Evolutionary conservation across 2,329 filamentous ascomycete genomes (phyloP).

Genomic region (Pleurostoma richardsiae): DNA sequence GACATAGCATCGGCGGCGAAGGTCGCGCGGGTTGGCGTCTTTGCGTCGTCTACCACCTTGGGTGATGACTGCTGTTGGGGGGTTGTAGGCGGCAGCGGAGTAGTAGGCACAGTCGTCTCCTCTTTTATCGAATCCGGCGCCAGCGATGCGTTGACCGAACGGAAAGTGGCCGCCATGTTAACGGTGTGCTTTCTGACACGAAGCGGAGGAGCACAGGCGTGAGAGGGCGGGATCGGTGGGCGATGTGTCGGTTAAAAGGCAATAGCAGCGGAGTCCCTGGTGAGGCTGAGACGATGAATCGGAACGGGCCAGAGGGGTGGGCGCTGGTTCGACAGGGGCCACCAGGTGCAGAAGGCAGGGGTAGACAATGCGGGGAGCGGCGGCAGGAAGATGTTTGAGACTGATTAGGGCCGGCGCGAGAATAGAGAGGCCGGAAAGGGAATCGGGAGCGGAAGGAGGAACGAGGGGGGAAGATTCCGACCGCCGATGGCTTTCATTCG

Average conservation of each 20-base stretch:
- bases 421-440: slow-evolving; percentile 3
- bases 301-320: slow-evolving; percentile 9
- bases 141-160: slow-evolving; percentile 54
- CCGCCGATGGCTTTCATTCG: slow-evolving; percentile 8
- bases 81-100: slow-evolving; percentile 27
- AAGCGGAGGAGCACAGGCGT: slow-evolving; percentile 7
- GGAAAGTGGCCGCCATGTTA: slow-evolving; percentile 51
- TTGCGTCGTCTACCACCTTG: slow-evolving; percentile 34
- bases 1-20: slow-evolving; percentile 36
- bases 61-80: slow-evolving; percentile 12
- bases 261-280: slow-evolving; percentile 10
- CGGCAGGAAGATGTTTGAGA: slow-evolving; percentile 19
- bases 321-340: slow-evolving; percentile 1
- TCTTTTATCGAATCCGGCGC: slow-evolving; percentile 40
- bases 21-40: slow-evolving; percentile 59
- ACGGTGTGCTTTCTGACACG: neutral
- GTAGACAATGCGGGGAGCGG: slow-evolving; percentile 19
- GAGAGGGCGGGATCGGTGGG: slow-evolving; percentile 11
- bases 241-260: slow-evolving; percentile 16
- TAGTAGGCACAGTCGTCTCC: slow-evolving; percentile 38
- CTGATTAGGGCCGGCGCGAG: slow-evolving; percentile 13
- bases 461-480: slow-evolving; percentile 3
- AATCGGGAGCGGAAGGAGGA: slow-evolving; percentile 6
- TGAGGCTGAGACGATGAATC: slow-evolving; percentile 22
- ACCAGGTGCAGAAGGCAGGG: slow-evolving; percentile 12